Conservation (phyloP, 148 eudicot species). For the Fallopia convolvulus region DNA sequence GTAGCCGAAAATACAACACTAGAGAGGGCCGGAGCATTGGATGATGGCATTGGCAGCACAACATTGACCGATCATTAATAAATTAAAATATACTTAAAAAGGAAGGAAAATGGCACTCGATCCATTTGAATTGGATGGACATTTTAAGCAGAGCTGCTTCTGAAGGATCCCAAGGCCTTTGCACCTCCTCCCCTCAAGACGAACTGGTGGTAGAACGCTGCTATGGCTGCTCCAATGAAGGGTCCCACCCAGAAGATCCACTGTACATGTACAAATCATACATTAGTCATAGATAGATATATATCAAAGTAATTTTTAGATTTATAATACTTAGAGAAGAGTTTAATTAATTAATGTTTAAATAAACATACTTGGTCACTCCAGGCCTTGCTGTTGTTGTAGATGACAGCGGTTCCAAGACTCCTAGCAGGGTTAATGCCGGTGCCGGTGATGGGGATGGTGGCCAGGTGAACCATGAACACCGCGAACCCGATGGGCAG, state of each 20-base stretch:
- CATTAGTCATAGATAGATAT: not conserved
- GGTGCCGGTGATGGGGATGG: slow-evolving; percentile 23
- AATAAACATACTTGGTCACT: slow-evolving; percentile 18
- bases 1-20: not conserved
- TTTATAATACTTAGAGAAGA: too few species aligned
- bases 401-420: slow-evolving; percentile 23
- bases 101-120: not conserved
- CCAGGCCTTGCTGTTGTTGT: slow-evolving; percentile 20
- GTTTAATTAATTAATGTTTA: not conserved
- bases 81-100: not conserved
- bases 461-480: slow-evolving; percentile 26
- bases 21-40: not conserved
- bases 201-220: slow-evolving; percentile 45
- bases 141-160: slow-evolving; percentile 16
- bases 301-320: not conserved
- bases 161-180: slow-evolving; percentile 40
- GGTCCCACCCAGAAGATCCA: slow-evolving; percentile 64
- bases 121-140: not conserved
- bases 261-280: slow-evolving; percentile 4
- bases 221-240: slow-evolving; percentile 44
- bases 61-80: not conserved
- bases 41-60: not conserved
- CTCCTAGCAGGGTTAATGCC: slow-evolving; percentile 28
- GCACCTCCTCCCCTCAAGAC: slow-evolving; percentile 32
- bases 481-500: slow-evolving; percentile 28